phyloP scores from a whole-genome alignment of 441 rosid genomes.

The Manihot esculenta region DNA sequence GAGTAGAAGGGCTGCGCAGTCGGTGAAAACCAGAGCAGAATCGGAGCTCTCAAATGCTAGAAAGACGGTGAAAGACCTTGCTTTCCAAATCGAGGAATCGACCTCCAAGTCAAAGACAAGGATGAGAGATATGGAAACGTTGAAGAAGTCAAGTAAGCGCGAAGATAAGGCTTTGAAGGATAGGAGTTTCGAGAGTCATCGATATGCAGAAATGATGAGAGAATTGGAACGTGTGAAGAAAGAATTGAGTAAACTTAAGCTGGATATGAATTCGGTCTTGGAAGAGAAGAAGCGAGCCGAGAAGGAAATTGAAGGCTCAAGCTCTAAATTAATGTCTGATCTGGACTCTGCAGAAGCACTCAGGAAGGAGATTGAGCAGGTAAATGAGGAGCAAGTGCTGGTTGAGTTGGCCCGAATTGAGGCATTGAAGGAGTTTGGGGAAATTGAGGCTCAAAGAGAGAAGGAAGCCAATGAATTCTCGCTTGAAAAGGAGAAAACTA shows the following conservation, averaged over 20 bases:
- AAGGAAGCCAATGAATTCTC: slow-evolving; percentile 41
- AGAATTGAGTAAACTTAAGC: slow-evolving; percentile 70
- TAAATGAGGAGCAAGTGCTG: slow-evolving; percentile 71
- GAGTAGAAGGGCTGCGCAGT: slow-evolving; percentile 50
- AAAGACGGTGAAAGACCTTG: slow-evolving; percentile 46
- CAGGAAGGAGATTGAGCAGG: slow-evolving; percentile 61
- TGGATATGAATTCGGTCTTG: slow-evolving; percentile 56
- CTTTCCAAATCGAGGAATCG: slow-evolving; percentile 44
- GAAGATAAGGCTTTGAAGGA: slow-evolving; percentile 20
- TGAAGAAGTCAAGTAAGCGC: slow-evolving; percentile 24
- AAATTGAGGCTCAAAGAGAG: slow-evolving; percentile 48
- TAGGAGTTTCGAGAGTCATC: slow-evolving; percentile 17
- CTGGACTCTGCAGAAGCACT: slow-evolving; percentile 39
- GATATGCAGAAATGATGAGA: slow-evolving; percentile 41
- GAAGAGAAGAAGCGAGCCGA: slow-evolving; percentile 56
- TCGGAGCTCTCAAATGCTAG: slow-evolving; percentile 46
- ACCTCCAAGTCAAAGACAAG: slow-evolving; percentile 33
- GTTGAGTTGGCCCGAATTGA: slow-evolving; percentile 80
- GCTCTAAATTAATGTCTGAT: slow-evolving; percentile 30
- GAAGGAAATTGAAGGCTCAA: slow-evolving; percentile 43
- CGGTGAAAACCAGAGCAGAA: slow-evolving; percentile 46
- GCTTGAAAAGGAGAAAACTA: slow-evolving; percentile 30
- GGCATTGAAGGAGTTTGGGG: slow-evolving; percentile 64
- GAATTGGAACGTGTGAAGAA: slow-evolving; percentile 59
- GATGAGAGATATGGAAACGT: slow-evolving; percentile 29